Evolutionary conservation across 106 monocot species (phyloP).

Genomic region (Acorus gramineus): DNA sequence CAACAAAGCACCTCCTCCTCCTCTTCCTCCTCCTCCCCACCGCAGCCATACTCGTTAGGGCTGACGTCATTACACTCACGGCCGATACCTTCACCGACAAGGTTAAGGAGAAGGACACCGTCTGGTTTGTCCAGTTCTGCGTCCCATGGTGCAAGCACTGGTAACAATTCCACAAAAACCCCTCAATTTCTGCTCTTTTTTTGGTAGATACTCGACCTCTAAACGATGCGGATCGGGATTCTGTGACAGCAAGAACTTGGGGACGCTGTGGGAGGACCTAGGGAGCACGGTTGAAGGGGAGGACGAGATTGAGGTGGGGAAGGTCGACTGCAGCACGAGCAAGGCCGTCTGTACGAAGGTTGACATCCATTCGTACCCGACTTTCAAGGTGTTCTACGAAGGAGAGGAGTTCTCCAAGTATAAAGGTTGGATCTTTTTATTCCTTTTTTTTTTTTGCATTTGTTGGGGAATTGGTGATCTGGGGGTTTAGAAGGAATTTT

Average conservation of each 20-base stretch:
- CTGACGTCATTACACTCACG: constrained; percentile 74
- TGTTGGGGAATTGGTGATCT: too few species aligned
- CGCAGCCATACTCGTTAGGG: constrained; percentile 6
- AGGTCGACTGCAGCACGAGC: constrained; percentile 67
- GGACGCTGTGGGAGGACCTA: constrained; percentile 88
- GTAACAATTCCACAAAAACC: constrained; percentile 21
- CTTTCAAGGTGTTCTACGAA: constrained; percentile 91
- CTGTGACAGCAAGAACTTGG: constrained; percentile 72
- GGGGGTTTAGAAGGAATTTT: too few species aligned
- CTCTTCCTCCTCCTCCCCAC: constrained; percentile 13
- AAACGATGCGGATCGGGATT: not conserved
- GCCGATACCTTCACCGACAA: constrained; percentile 85
- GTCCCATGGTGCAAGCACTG: constrained; percentile 99
- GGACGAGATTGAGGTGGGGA: constrained; percentile 90
- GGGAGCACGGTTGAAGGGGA: constrained; percentile 68
- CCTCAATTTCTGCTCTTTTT: not conserved
- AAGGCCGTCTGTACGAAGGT: constrained; percentile 74
- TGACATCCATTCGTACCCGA: constrained; percentile 88
- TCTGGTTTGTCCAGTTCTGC: constrained; percentile 95
- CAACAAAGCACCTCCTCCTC: constrained; percentile 6
- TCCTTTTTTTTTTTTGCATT: too few species aligned
- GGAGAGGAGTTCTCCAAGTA: constrained; percentile 87
- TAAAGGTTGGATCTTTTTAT: constrained; percentile 39
- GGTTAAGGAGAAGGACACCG: constrained; percentile 92
- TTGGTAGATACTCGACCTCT: too few species aligned